Percentiles rank a stretch among this genome's conserved stretches.
Evolutionary conservation across 768 basidiomycete genomes (phyloP).

Genomic region (Macrolepiota albuminosa): DNA sequence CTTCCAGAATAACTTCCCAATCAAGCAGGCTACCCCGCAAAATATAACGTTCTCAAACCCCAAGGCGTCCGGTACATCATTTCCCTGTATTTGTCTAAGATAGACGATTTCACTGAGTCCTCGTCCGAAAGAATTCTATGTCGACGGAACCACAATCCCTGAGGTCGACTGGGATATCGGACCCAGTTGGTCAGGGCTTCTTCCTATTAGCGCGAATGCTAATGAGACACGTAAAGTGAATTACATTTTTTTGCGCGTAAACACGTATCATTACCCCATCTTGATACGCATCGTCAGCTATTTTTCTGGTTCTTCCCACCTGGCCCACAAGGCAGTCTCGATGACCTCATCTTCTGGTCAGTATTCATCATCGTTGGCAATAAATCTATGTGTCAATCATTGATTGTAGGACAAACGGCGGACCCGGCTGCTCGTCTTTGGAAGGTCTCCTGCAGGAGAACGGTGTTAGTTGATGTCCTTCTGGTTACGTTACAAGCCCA

Average conservation of each 20-base stretch:
- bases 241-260: too few relatives aligned
- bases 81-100: neutral
- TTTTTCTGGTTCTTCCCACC: slow-evolving; percentile 1
- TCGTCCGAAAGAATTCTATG: neutral
- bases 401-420: neutral
- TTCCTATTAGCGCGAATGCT: neutral
- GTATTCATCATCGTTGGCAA: neutral
- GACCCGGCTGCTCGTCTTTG: neutral
- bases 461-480: neutral
- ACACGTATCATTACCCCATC: neutral
- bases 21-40: neutral
- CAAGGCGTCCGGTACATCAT: slow-evolving; percentile 8
- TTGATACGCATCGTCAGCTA: neutral
- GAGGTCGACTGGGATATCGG: neutral
- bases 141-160: neutral
- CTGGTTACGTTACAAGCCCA: neutral
- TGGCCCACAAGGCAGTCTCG: neutral
- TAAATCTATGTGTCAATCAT: neutral
- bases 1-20: neutral
- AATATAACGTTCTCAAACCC: slow-evolving; percentile 13
- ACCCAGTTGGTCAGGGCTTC: neutral
- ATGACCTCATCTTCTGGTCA: neutral
- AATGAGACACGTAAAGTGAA: neutral
- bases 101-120: neutral
- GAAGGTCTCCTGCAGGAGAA: slow-evolving; percentile 1